phyloP scores from a whole-genome alignment of 305 asterid species.

The Fraxinus greggii region DNA sequence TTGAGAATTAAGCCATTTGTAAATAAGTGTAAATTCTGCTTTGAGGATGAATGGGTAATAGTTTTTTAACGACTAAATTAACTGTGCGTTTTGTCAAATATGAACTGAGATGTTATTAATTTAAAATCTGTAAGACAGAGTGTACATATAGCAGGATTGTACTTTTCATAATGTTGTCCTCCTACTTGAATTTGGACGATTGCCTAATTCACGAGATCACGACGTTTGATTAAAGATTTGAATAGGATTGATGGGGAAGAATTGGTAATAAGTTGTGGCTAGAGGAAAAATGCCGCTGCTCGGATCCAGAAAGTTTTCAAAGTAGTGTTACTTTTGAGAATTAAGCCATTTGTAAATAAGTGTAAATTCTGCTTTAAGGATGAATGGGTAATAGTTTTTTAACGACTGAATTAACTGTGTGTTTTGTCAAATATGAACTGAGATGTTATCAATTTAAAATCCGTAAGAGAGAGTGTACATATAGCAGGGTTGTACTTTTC shows the following conservation, averaged over 20 bases:
- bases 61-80: too few relatives aligned
- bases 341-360: too few relatives aligned
- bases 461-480: too few relatives aligned
- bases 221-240: not conserved
- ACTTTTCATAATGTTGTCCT: not conserved
- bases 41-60: not conserved
- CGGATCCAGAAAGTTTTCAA: not conserved
- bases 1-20: not conserved
- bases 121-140: too few relatives aligned
- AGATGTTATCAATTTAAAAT: too few relatives aligned
- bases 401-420: not conserved
- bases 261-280: not conserved
- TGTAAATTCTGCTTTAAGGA: not conserved
- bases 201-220: not conserved
- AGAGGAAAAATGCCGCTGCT: not conserved
- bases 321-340: not conserved
- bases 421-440: not conserved
- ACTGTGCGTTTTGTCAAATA: not conserved
- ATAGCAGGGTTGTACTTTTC: too few relatives aligned
- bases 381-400: not conserved
- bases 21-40: not conserved
- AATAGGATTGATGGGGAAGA: not conserved
- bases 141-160: too few relatives aligned
- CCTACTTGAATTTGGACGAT: not conserved
- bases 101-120: not conserved